phyloP scores from a whole-genome alignment of 176 grass and related monocot species.

The Aegilops umbellulata region DNA sequence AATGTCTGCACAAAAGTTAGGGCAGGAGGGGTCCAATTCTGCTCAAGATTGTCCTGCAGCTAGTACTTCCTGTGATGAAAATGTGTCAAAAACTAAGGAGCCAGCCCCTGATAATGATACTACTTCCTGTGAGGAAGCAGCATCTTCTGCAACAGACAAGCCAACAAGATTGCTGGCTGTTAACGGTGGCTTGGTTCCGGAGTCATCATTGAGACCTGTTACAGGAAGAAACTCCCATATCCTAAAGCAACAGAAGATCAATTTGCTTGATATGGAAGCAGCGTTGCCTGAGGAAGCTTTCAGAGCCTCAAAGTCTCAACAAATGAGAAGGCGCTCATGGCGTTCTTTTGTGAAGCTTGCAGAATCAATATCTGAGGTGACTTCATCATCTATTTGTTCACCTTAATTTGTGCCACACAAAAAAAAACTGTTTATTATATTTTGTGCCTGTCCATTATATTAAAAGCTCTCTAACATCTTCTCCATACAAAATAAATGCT shows the following conservation, averaged over 20 bases:
- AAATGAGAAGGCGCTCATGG: constrained; percentile 70
- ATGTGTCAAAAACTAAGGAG: constrained; percentile 43
- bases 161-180: constrained; percentile 43
- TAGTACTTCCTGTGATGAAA: constrained; percentile 29
- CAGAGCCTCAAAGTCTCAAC: constrained; percentile 52
- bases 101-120: background rate
- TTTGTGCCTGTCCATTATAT: background rate
- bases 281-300: constrained; percentile 71
- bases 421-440: background rate
- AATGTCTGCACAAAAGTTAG: too few species aligned
- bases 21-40: background rate
- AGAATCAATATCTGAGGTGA: constrained; percentile 87
- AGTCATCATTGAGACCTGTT: constrained; percentile 67
- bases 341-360: constrained; percentile 83
- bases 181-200: constrained; percentile 59
- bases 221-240: constrained; percentile 69
- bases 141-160: constrained; percentile 48
- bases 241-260: constrained; percentile 71
- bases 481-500: background rate
- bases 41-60: constrained; percentile 17
- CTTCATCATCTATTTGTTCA: background rate
- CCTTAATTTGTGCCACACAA: too few species aligned
- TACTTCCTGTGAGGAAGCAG: constrained; percentile 36
- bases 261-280: constrained; percentile 90
- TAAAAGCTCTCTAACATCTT: background rate